phyloP scores from a whole-genome alignment of 495 filamentous ascomycete species.

The Neurospora tetrasperma region DNA sequence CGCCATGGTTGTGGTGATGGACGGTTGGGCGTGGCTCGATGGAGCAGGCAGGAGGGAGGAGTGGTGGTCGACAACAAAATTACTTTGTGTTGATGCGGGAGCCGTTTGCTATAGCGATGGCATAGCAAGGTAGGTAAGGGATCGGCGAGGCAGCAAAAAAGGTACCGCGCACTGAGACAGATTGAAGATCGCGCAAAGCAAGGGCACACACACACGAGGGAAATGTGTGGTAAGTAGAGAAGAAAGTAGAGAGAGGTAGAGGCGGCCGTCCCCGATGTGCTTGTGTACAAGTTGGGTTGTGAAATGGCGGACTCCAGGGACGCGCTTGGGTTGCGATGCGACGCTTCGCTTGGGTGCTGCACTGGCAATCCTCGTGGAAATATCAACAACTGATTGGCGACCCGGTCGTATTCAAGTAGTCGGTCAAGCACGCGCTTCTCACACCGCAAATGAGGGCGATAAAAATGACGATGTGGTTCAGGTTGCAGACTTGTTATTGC shows the following conservation, averaged over 20 bases:
- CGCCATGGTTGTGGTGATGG: slow-evolving; percentile 20
- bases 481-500: not conserved
- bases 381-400: slow-evolving; percentile 1
- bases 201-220: not conserved
- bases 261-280: not conserved
- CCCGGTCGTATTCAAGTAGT: not conserved
- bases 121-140: slow-evolving; percentile 3
- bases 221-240: not conserved
- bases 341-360: not conserved
- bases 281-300: not conserved
- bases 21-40: not conserved
- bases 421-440: not conserved
- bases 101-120: slow-evolving; percentile 3
- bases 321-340: not conserved
- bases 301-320: slow-evolving; percentile 1
- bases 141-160: not conserved
- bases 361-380: not conserved
- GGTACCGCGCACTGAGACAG: not conserved
- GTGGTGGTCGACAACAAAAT: not conserved
- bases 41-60: not conserved
- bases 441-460: not conserved
- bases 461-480: not conserved
- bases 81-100: not conserved
- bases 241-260: not conserved
- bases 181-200: slow-evolving; percentile 1